These are phyloP conservation scores for Neofusicoccum laricinum DNA, from an alignment of 2,329 filamentous ascomycete species.

Conservation along the genomic window DNA sequence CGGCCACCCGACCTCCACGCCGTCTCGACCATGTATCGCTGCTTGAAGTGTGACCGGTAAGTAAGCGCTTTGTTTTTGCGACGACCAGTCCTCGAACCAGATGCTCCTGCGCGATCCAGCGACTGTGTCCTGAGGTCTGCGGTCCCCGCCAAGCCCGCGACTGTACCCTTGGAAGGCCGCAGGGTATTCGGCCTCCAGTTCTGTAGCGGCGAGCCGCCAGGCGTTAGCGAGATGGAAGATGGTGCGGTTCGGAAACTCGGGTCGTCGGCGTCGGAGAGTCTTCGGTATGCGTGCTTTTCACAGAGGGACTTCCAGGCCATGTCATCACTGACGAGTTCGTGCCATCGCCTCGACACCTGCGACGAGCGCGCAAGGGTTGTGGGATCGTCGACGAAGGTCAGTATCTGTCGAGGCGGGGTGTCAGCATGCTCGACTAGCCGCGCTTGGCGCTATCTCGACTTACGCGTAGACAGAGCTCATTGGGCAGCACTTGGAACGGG, in stretches of 20 bases:
- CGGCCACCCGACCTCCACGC: slow-evolving; percentile 93
- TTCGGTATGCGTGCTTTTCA: slow-evolving; percentile 86
- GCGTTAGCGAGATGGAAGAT: slow-evolving; percentile 14
- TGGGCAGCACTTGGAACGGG: slow-evolving; percentile 86
- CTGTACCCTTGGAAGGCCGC: background rate
- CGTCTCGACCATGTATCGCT: slow-evolving; percentile 93
- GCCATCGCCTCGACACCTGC: slow-evolving; percentile 93
- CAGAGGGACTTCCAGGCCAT: slow-evolving; percentile 98
- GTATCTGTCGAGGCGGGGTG: slow-evolving; percentile 58
- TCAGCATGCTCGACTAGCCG: slow-evolving; percentile 13
- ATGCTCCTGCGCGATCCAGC: slow-evolving; percentile 48
- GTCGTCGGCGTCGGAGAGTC: slow-evolving; percentile 43
- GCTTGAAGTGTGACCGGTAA: slow-evolving; percentile 97
- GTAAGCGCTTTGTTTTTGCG: slow-evolving; percentile 66
- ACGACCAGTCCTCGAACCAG: slow-evolving; percentile 33
- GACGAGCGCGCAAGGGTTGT: slow-evolving; percentile 90
- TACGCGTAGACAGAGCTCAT: slow-evolving; percentile 88
- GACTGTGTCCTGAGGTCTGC: slow-evolving; percentile 53
- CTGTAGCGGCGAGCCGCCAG: slow-evolving; percentile 18
- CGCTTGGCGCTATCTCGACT: slow-evolving; percentile 31
- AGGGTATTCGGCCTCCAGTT: background rate
- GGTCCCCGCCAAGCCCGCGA: slow-evolving; percentile 43
- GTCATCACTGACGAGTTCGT: slow-evolving; percentile 89
- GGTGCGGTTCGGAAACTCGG: slow-evolving; percentile 15
- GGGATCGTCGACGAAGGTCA: slow-evolving; percentile 96